phyloP scores from a whole-genome alignment of 2,329 filamentous ascomycete species.

The Chrysoporthe cubensis region DNA sequence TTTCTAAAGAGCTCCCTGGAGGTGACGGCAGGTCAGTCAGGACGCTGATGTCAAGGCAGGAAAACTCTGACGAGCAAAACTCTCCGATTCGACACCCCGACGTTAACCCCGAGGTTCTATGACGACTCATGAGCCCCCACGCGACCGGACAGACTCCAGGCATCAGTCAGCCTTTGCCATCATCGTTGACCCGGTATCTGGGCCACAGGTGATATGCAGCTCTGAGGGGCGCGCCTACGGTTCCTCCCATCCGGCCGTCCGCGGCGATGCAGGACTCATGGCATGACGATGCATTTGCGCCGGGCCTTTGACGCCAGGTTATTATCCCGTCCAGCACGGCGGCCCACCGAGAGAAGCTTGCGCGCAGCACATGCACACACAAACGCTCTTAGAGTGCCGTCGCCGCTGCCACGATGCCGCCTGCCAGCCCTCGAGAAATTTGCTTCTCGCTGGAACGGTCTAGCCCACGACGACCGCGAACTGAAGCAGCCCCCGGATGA shows the following conservation, averaged over 20 bases:
- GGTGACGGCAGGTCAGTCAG: neutral
- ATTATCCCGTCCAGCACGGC: neutral
- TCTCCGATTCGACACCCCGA: neutral
- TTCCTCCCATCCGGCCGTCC: no score
- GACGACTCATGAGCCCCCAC: neutral
- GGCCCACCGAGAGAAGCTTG: neutral
- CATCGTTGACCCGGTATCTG: neutral
- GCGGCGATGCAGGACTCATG: neutral
- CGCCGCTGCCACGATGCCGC: neutral
- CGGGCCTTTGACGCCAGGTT: neutral
- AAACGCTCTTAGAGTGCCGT: neutral
- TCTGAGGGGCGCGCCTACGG: neutral
- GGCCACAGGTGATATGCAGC: neutral
- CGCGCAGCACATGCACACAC: neutral
- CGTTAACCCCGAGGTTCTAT: no score
- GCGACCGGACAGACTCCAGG: neutral
- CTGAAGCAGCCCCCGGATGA: neutral
- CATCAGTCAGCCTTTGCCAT: neutral
- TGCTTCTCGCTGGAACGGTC: neutral
- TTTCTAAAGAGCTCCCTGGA: neutral
- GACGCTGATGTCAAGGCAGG: neutral
- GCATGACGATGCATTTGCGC: neutral
- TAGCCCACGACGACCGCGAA: neutral
- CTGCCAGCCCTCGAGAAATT: neutral
- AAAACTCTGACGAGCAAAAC: neutral